phyloP scores from a whole-genome alignment of 768 basidiomycete genomes.

The Xerocomus spinulosus region DNA sequence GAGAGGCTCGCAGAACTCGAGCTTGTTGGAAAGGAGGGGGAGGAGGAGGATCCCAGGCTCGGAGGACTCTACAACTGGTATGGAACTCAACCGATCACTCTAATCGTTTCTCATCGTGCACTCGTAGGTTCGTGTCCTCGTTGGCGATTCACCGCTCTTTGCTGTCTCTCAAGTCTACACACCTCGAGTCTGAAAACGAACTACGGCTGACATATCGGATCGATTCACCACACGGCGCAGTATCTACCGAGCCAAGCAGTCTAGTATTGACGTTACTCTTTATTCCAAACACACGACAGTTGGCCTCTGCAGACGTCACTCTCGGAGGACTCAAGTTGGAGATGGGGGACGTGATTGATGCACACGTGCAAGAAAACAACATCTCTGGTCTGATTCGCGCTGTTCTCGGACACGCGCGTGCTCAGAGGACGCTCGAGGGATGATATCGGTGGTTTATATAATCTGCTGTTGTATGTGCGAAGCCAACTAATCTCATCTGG shows the following conservation, averaged over 20 bases:
- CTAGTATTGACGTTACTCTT: constrained; percentile 60
- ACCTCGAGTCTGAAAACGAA: constrained; percentile 69
- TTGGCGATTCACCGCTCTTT: constrained; percentile 61
- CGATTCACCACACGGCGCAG: constrained; percentile 25
- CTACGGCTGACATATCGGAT: constrained; percentile 64
- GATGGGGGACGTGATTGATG: constrained; percentile 54
- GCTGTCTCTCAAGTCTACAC: constrained; percentile 53
- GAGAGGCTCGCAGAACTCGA: constrained; percentile 59
- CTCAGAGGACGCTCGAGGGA: not conserved
- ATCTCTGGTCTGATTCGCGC: constrained; percentile 60
- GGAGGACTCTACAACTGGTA: constrained; percentile 70
- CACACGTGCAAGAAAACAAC: constrained; percentile 60
- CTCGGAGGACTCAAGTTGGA: constrained; percentile 50
- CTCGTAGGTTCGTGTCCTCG: constrained; percentile 63
- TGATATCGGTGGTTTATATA: not conserved
- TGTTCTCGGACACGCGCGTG: constrained; percentile 46
- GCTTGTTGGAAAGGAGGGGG: constrained; percentile 45
- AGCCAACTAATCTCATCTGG: too few species aligned
- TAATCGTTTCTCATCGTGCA: not conserved
- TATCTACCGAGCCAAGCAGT: constrained; percentile 24
- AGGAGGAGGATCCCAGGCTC: constrained; percentile 61
- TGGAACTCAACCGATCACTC: constrained; percentile 15
- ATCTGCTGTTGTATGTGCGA: not conserved
- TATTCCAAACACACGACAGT: constrained; percentile 59
- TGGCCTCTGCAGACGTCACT: constrained; percentile 59